A percentile compares a stretch with the other conserved stretches of the same genome.
phyloP scores from a whole-genome alignment of 2,329 filamentous ascomycete species.

The Tolypocladium sp. region DNA sequence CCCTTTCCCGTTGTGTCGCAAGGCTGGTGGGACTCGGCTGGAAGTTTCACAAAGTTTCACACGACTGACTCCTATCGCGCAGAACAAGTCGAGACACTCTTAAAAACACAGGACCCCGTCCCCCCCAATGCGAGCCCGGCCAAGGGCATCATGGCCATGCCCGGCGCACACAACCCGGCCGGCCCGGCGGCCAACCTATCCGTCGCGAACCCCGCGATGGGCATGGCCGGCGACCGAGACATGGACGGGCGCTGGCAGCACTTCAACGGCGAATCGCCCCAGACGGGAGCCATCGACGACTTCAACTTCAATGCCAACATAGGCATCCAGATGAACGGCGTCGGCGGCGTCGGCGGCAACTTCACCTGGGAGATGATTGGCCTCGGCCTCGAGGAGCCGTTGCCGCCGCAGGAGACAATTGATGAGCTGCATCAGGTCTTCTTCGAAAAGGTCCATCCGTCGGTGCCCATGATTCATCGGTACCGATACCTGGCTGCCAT shows the following conservation, averaged over 20 bases:
- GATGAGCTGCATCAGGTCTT: conserved; percentile 85
- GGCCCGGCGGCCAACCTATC: conserved; percentile 13
- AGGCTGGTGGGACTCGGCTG: neutral
- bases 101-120: conserved; percentile 60
- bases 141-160: conserved; percentile 20
- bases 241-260: conserved; percentile 45
- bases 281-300: conserved; percentile 40
- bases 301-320: conserved; percentile 46
- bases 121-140: conserved; percentile 15
- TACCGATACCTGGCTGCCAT: conserved; percentile 81
- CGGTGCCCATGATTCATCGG: conserved; percentile 80
- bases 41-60: neutral
- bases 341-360: conserved; percentile 41
- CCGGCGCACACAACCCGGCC: conserved; percentile 1
- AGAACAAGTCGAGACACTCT: conserved; percentile 89
- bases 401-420: conserved; percentile 53
- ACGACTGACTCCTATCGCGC: conserved; percentile 1
- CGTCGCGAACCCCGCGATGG: conserved; percentile 36
- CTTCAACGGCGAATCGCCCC: conserved; percentile 45
- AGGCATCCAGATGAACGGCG: conserved; percentile 38
- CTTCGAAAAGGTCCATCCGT: conserved; percentile 84
- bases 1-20: neutral
- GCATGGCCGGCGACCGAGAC: conserved; percentile 36
- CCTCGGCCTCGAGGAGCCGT: conserved; percentile 48
- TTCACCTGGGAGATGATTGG: conserved; percentile 75